These are phyloP conservation scores for Suillus subalutaceus DNA, from an alignment of 768 basidiomycete genomes.

Conservation along the genomic window DNA sequence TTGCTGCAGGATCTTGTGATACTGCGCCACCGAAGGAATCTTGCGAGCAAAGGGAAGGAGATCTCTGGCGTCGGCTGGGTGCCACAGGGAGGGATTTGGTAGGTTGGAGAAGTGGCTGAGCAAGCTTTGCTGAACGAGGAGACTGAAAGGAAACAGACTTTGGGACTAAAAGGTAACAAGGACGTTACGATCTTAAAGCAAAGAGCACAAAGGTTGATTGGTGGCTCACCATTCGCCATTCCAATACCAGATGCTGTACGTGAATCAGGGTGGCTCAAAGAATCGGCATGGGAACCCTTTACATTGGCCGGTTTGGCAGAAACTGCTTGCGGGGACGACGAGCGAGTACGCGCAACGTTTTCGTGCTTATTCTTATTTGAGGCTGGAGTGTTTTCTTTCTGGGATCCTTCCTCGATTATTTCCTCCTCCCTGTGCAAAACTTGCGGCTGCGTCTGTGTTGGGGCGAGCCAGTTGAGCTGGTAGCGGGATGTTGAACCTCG, in stretches of 20 bases:
- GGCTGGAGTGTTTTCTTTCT: slow-evolving; percentile 52
- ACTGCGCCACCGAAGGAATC: slow-evolving; percentile 65
- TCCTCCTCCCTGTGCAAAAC: slow-evolving; percentile 24
- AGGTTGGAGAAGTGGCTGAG: slow-evolving; percentile 19
- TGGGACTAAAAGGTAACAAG: slow-evolving; percentile 25
- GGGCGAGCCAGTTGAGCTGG: slow-evolving; percentile 58
- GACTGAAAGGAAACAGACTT: slow-evolving; percentile 40
- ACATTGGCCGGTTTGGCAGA: slow-evolving; percentile 25
- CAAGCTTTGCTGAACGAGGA: slow-evolving; percentile 23
- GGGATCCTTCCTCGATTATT: slow-evolving; percentile 43
- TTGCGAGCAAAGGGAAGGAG: slow-evolving; percentile 48
- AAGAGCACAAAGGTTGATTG: slow-evolving; percentile 18
- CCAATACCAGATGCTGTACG: slow-evolving; percentile 31
- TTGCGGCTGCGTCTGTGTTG: slow-evolving; percentile 47
- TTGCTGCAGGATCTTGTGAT: slow-evolving; percentile 50
- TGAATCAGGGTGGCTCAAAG: slow-evolving; percentile 27
- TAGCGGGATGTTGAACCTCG: slow-evolving; percentile 47
- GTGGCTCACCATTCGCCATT: slow-evolving; percentile 37
- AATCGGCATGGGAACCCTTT: slow-evolving; percentile 28
- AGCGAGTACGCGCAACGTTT: slow-evolving; percentile 15
- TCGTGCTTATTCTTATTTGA: slow-evolving; percentile 24
- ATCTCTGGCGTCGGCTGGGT: slow-evolving; percentile 30
- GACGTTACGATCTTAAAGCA: slow-evolving; percentile 28
- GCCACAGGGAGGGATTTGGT: slow-evolving; percentile 26
- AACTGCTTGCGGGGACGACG: slow-evolving; percentile 27